Base-by-base conservation (phyloP, 768 basidiomycete species). In the Fomitopsis serialis region DNA sequence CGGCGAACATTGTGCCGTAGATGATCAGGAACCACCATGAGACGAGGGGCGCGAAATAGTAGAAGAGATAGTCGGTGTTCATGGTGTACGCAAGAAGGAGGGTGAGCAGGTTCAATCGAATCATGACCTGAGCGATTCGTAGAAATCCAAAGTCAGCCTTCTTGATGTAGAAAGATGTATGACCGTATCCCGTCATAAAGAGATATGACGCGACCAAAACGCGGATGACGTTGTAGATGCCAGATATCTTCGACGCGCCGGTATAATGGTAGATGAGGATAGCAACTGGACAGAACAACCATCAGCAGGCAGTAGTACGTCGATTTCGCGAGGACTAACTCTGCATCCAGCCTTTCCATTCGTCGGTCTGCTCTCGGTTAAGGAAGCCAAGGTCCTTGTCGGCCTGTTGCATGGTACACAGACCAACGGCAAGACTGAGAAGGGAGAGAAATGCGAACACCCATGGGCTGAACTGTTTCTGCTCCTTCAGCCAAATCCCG, bases 271-370 rank as follows among this genome's bases (percentile, higher is more conserved):
- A 96, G 61, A 94, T 82, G n/a, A 97, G 78, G 58, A 97, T 92
- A 17, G 78, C 82, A 61, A 94, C 92, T 94, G 55, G 48, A 24
- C 62, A 46, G 52, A 17, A 19, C 10, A 19, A 7, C 6, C 51
- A 45, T 36, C 24, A 45, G 47, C 32, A n/a, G 11, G 17, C 19
- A n/a, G 37, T 5, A 45, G 23, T 40, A 22, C 23, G 23, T 12
- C 47, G 27, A 42, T 34, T 42, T 48, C 24, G 19, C 6, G 32
- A 47, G 12, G 21, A 68, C 87, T 52, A 63, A 92, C 92, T 77
- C 74, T 97, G 93, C 93, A 97, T 97, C 93, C 93, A 97, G 2
- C 93, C 93, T 68, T 96, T 96, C 93, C 93, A 97, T 70, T 97
- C 93, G 59, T 97, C 92, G 1, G 92, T 96, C 68, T 96, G 92